phyloP scores from a whole-genome alignment of 139 green algal species.

The Chlorella sp. region DNA sequence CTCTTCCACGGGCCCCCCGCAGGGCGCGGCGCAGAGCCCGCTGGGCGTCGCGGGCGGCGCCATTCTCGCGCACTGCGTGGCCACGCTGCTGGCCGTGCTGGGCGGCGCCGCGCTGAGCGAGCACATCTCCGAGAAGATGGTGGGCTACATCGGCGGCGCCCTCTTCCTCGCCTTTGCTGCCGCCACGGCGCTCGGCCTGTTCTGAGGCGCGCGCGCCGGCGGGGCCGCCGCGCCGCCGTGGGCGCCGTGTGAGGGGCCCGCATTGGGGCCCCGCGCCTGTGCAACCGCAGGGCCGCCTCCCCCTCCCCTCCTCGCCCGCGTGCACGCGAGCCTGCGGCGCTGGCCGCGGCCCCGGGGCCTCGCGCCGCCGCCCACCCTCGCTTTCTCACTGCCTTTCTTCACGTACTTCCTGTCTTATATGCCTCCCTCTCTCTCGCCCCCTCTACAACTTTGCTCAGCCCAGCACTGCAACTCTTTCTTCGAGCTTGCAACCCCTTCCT shows the following conservation, averaged over 20 bases:
- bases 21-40: constrained; percentile 81
- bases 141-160: constrained; percentile 77
- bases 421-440: too few species aligned
- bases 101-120: constrained; percentile 82
- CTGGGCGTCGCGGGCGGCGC: constrained; percentile 87
- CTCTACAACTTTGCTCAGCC: too few species aligned
- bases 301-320: background rate
- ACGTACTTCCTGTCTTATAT: too few species aligned
- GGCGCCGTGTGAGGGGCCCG: background rate
- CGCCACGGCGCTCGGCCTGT: constrained; percentile 70
- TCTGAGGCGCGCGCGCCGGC: constrained; percentile 16
- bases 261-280: background rate
- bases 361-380: background rate
- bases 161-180: constrained; percentile 94
- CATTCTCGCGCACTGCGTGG: constrained; percentile 82
- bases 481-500: too few species aligned
- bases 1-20: too few species aligned
- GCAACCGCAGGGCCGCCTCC: too few species aligned
- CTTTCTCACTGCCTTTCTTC: background rate
- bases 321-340: background rate
- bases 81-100: constrained; percentile 91
- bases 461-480: too few species aligned
- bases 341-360: background rate
- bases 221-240: background rate
- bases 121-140: constrained; percentile 87